Evolutionary conservation across 441 rosid species (phyloP), one percentile per base, ranked within the genome.

Genomic region (Isatis lusitanica): DNA sequence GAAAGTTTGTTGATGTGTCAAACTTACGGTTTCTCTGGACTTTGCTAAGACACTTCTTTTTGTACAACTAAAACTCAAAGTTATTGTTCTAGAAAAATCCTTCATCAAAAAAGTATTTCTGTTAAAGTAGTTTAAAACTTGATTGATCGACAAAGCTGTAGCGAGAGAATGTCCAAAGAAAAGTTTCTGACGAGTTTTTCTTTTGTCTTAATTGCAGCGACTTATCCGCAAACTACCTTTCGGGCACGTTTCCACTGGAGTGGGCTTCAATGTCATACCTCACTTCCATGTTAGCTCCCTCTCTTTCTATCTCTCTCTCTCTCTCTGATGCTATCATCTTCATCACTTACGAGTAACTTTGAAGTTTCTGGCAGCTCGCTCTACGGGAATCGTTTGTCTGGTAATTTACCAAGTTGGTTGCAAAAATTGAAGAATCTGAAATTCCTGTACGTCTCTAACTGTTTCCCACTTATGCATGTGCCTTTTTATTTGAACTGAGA

Each of bases 161-260:
- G 47, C 33, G 1, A 47, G 50, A n/a, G 38, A 56, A 28, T n/a
- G n/a, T 50, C n/a, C 48, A 66, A 36, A 40, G 73, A 40, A 5
- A 9, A 21, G 5, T 18, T 5, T 66, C 5, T 51, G 5, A 1
- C 7, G 51, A 13, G 7, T 30, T 35, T 26, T 24, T 40, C 3
- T 16, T 24, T 16, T n/a, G 11, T 56, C 35, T 26, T 47, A 1
- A 50, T 26, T 63, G 75, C 74, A 75, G 74, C 2, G 24, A 75
- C 33, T 42, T 75, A 9, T 61, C 58, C 16, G 7, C 35, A 33
- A 75, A 75, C 12, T 75, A 75, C 63, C 78, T 75, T 1, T n/a
- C 56, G 4, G 78, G 78, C 3, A 30, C 78, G 21, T 61, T 75
- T 13, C 78, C 78, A 18, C n/a, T 68, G 63, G 78, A 75, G 21